Base-by-base conservation (phyloP, 345 rosid genomes). In the Brassica incana region DNA sequence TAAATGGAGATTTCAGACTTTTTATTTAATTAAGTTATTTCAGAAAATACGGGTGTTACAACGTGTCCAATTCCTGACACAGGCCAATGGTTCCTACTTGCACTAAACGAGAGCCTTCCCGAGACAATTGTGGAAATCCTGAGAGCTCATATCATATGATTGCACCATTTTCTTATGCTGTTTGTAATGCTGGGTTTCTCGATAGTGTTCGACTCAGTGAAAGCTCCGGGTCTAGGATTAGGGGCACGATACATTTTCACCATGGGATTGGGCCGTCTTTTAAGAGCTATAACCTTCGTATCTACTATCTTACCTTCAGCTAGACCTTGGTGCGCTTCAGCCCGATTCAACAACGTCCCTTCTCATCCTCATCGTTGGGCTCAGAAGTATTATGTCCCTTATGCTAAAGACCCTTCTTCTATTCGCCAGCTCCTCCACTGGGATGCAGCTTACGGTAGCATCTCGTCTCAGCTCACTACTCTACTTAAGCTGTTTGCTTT, bases 281-380 rank as follows among this genome's bases (percentile, higher is more conserved):
- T 95, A 78, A 90, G 97, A 71, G 91, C 99, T 56, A 84, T 95
- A 80, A 88, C 91, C 67, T 95, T 95, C 73, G 85, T 83, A 23
- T 91, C 99, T 8, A 95, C 99, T 18, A 91, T 92, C 82, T 85
- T 95, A 60, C 99, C 97, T 71, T 95, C 99, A 77, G 88, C 97
- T 40, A 85, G 97, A 61, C 97, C 99, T 36, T 92, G 99, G 99
- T 95, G 99, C 71, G 97, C 95, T 77, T 76, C 86, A 35, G 64
- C 88, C 14, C 91, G 99, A 63, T 95, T 85, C 81, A 75, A 68
- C 76, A 71, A 50, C 50, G 86, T 90, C 7, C 97, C 97, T 12
- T 69, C 88, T 48, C 82, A 95, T 62, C 99, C 97, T 77, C 97
- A 95, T 85, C 77, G 3, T 5, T 95, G 97, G 99, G 92, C 89